Percentiles rank a stretch among this genome's conserved stretches.
phyloP scores from a whole-genome alignment of 192 early-diverging fungal genomes.

The Linnemannia elongata region DNA sequence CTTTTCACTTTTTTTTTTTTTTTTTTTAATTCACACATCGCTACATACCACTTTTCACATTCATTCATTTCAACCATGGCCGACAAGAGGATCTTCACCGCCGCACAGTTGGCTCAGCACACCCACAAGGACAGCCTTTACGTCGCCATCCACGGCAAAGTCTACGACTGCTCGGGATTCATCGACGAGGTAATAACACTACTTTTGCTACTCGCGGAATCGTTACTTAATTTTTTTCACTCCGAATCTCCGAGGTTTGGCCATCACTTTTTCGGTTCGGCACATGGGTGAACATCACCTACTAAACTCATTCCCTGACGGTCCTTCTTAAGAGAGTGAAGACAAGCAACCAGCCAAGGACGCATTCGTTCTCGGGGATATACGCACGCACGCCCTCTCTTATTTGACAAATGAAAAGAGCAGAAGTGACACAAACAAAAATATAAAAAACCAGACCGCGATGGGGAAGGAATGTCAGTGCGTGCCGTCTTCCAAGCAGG shows the following conservation, averaged over 20 bases:
- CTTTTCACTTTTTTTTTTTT: background rate
- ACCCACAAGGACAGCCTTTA: slow-evolving; percentile 82
- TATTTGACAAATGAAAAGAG: no score
- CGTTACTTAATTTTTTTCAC: background rate
- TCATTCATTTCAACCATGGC: slow-evolving; percentile 56
- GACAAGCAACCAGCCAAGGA: no score
- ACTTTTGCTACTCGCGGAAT: background rate
- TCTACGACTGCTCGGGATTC: slow-evolving; percentile 82
- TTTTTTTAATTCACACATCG: background rate
- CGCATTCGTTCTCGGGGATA: no score
- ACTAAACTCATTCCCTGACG: no score
- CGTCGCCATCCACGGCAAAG: slow-evolving; percentile 83
- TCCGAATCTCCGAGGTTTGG: background rate
- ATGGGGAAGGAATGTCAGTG: no score
- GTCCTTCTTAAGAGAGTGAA: background rate
- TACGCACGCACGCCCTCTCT: no score
- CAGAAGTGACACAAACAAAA: no score
- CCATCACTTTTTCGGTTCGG: background rate
- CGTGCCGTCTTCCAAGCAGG: no score
- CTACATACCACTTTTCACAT: background rate
- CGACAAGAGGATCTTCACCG: slow-evolving; percentile 63
- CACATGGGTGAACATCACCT: background rate
- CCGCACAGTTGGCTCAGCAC: slow-evolving; percentile 79
- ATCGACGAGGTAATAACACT: slow-evolving; percentile 74
- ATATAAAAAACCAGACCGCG: no score